Evolutionary conservation across 768 basidiomycete genomes (phyloP), one percentile per base, ranked within the genome.

Genomic region (Sarcomyxa edulis): DNA sequence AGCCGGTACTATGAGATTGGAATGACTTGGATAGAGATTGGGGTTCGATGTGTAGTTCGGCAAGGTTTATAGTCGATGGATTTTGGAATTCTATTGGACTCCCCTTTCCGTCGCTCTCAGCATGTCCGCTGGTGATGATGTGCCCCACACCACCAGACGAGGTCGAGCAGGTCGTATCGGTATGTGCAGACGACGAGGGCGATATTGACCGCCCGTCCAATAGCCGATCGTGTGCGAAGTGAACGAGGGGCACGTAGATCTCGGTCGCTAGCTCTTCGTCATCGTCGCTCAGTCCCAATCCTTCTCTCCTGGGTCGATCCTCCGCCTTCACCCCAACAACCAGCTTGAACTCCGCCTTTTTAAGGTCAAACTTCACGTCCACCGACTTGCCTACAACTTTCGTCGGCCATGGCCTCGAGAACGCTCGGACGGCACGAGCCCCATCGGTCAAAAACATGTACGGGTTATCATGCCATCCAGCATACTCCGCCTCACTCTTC

Each of bases 171-270:
- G n/a, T n/a, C n/a, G n/a, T n/a, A n/a, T n/a, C n/a, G n/a, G n/a
- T n/a, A n/a, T n/a, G n/a, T n/a, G n/a, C n/a, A n/a, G n/a, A n/a
- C n/a, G n/a, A n/a, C n/a, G n/a, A n/a, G n/a, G n/a, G n/a, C n/a
- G n/a, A n/a, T n/a, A n/a, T n/a, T 20, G 10, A 18, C 8, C 22
- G 31, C 21, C 26, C 46, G 22, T 48, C 46, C 15, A n/a, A 68
- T 20, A 68, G 33, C 32, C 58, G 46, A 32, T 45, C 46, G 44
- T 71, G 68, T 3, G 84, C 88, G 55, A 81, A 99, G 56, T 99
- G 96, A 14, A 95, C 81, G 34, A 91, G 68, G 4, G 96, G 96
- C 1, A 98, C 57, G 56, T 75, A 99, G 15, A 98, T 81, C 68
- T 96, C 96, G 14, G 92, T 97, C n/a, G 81, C 72, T 1, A 76